Evolutionary conservation across 2,329 filamentous ascomycete species (phyloP), one percentile per base, ranked within the genome.

Genomic region (Diaporthe ampelina): DNA sequence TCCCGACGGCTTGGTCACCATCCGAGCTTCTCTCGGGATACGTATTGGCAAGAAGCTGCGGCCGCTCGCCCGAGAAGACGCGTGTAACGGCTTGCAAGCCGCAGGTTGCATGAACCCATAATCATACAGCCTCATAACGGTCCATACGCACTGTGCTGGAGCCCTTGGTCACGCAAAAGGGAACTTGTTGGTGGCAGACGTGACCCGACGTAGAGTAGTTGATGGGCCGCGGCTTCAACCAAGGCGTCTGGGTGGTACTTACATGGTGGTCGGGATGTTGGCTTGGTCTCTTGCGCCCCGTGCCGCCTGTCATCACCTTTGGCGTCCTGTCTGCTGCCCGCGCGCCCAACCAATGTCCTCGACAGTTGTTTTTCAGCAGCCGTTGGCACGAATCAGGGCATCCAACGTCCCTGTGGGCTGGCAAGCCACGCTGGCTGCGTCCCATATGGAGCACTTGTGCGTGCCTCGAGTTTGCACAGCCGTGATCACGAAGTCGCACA

Each of bases 71-170:
- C 68, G 35, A 54, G 43, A 50, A 68, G 54, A 63, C 56, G 40
- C 73, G 73, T 69, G 65, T 52, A 52, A 70, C 56, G 40, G 63
- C 56, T 70, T 40, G 57, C 70, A 73, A 73, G 26, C 56, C 32
- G 56, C 48, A 68, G 29, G 45, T 24, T 15, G 70, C n/a, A 56
- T 37, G 37, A 65, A 68, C 61, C 57, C 48, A 69, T 19, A 37
- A 58, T n/a, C n/a, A 11, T 65, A 35, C 63, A 40, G 58, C 35
- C 52, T 54, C 54, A 65, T 7, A 19, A 26, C 58, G 71, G 37
- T 48, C 24, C 56, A 63, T 26, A 35, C 35, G 37, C 70, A 63
- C 29, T 63, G 70, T 54, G 26, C 19, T 45, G 52, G 32, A 56
- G 29, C 63, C 70, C 37, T 43, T 26, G 59, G 48, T 40, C 43